Evolutionary conservation across 2,329 filamentous ascomycete genomes (phyloP), one percentile per base, ranked within the genome.

Genomic region (Epicoccum nigrum): DNA sequence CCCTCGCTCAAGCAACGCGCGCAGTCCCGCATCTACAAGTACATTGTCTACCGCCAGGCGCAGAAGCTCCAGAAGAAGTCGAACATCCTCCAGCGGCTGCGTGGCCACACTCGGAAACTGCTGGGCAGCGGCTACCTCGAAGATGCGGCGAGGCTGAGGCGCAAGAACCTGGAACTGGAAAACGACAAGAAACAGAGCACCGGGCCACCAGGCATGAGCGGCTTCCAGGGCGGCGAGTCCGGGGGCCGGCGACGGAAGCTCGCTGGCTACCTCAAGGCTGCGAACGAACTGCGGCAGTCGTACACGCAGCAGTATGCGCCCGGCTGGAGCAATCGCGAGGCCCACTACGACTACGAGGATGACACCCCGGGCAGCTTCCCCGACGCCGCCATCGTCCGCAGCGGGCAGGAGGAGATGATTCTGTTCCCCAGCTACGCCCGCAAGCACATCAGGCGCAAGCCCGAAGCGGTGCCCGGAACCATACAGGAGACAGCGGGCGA

Each of bases 371-470:
- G 88, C 0, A 85, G 87, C 1, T 97, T 96, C 66, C 90, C 92
- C 0, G 88, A 96, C 61, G 88, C 90, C 15, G 84, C 88, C n/a
- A 89, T 96, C 53, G 84, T 88, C 13, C 83, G 86, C 9, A 86
- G 86, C 55, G 92, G 90, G 11, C 84, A 91, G 54, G 92, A 97
- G 71, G 90, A 97, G 76, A 90, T 99, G 86, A 85, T 99, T 8
- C 72, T 99, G 19, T 99, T 99, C 62, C 94, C 94, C 0, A 97
- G 91, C 45, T 99, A 99, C 70, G 91, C 90, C 7, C 86, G 92
- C 67, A 81, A 81, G 54, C 88, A 95, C 70, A 73, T 83, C 27
- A 87, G 77, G 60, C 67, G 59, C 56, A 76, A 72, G 70, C 64
- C 66, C 32, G 53, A 70, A 62, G 63, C 70, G 41, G 64, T 64